Conservation (phyloP, 2,329 filamentous ascomycete species). For the Penicillium rolfsii region DNA sequence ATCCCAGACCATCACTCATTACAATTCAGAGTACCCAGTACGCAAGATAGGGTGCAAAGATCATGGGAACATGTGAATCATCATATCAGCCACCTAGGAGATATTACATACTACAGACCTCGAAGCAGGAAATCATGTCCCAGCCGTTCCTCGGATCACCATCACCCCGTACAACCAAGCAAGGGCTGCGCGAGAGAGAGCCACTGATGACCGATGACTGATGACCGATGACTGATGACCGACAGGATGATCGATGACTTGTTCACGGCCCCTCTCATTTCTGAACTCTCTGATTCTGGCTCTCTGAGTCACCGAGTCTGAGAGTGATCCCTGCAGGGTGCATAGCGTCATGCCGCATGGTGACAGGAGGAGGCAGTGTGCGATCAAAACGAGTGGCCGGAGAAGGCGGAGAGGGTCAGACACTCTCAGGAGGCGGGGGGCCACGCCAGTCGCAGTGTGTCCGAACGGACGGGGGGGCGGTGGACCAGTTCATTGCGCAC, state of each 20-base stretch:
- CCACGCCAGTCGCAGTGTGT: slow-evolving; percentile 3
- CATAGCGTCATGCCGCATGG: slow-evolving; percentile 30
- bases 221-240: slow-evolving; percentile 1
- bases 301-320: slow-evolving; percentile 25
- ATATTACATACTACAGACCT: neutral
- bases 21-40: neutral
- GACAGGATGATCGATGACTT: slow-evolving; percentile 11
- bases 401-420: slow-evolving; percentile 7
- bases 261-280: slow-evolving; percentile 4
- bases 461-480: slow-evolving; percentile 5
- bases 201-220: neutral
- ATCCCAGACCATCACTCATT: neutral
- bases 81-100: neutral
- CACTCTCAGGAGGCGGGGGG: neutral
- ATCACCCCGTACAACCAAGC: slow-evolving; percentile 32
- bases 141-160: neutral
- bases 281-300: no score
- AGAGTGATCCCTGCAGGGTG: slow-evolving; percentile 25
- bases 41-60: no score
- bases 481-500: slow-evolving; percentile 17
- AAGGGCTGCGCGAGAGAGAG: slow-evolving; percentile 18
- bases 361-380: slow-evolving; percentile 10
- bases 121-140: neutral
- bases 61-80: no score
- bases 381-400: neutral